These are phyloP conservation scores for Kodamaea plutei DNA, from an alignment of 1,139 yeast genomes.

Conservation along the genomic window DNA sequence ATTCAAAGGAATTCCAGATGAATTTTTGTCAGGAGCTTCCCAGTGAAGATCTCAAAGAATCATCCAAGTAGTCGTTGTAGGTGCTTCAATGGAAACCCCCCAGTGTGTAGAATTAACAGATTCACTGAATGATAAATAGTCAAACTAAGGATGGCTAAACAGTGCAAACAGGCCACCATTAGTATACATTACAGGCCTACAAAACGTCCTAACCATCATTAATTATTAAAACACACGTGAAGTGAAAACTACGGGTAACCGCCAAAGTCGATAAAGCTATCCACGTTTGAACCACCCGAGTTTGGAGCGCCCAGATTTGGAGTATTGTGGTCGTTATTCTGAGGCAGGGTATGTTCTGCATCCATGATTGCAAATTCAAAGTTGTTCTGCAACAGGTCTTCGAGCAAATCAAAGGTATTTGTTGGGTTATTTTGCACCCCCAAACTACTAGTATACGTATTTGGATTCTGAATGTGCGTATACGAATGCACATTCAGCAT, in stretches of 20 bases:
- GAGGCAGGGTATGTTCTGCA: too few relatives aligned
- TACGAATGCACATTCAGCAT: slow-evolving; percentile 6
- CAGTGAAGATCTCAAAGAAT: too few relatives aligned
- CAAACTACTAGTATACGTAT: slow-evolving; percentile 4
- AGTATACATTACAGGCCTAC: too few relatives aligned
- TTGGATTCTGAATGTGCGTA: slow-evolving; percentile 7
- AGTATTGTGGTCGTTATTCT: slow-evolving; percentile 6
- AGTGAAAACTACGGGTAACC: slow-evolving; percentile 2
- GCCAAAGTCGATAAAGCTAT: slow-evolving; percentile 16
- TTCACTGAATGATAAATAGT: too few relatives aligned
- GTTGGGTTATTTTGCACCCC: slow-evolving; percentile 4
- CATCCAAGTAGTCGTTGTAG: too few relatives aligned
- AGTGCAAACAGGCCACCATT: too few relatives aligned
- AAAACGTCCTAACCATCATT: too few relatives aligned
- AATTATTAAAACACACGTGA: background rate
- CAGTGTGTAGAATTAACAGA: too few relatives aligned
- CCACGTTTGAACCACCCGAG: slow-evolving; percentile 11
- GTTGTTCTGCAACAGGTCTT: slow-evolving; percentile 6
- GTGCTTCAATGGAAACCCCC: too few relatives aligned
- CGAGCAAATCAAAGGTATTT: slow-evolving; percentile 8
- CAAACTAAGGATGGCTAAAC: too few relatives aligned
- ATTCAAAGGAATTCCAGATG: too few relatives aligned
- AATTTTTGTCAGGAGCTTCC: too few relatives aligned
- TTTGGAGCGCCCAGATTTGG: slow-evolving; percentile 6
- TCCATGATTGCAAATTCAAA: slow-evolving; percentile 8